phyloP scores from a whole-genome alignment of 345 rosid genomes.

The Brassica rapa region DNA sequence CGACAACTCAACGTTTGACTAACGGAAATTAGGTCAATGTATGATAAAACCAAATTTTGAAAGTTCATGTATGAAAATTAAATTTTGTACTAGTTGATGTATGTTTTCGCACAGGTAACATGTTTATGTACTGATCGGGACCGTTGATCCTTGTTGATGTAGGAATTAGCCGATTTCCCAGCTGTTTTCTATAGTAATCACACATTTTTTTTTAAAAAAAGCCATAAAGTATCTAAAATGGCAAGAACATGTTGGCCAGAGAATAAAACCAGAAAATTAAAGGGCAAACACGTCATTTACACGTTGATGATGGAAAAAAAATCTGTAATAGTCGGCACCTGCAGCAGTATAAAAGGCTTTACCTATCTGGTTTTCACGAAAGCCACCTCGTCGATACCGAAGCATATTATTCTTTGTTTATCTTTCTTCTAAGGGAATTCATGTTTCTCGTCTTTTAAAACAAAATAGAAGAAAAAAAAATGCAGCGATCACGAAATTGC shows the following conservation, averaged over 20 bases:
- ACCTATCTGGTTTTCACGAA: background rate
- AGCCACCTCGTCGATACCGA: conserved; percentile 11
- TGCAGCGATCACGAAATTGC: conserved; percentile 38
- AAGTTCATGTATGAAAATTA: too few relatives aligned
- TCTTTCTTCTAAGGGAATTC: background rate
- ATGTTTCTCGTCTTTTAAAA: conserved; percentile 30
- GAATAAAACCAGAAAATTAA: background rate
- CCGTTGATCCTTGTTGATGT: too few relatives aligned
- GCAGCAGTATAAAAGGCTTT: conserved; percentile 21
- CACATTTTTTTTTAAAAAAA: background rate
- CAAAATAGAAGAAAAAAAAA: background rate
- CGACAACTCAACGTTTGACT: too few relatives aligned
- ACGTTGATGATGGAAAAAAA: background rate
- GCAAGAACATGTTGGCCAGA: conserved; percentile 16
- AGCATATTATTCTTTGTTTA: background rate
- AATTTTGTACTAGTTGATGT: too few relatives aligned
- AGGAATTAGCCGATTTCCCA: background rate
- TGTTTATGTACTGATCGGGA: too few relatives aligned
- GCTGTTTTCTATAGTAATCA: conserved; percentile 17
- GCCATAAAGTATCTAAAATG: background rate
- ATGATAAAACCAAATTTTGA: too few relatives aligned
- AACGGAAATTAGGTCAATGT: too few relatives aligned
- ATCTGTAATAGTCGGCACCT: background rate
- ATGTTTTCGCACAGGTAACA: too few relatives aligned
- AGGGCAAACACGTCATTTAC: conserved; percentile 17